Evolutionary conservation across 106 monocot genomes (phyloP).

Genomic region (Dioscorea zingiberensis): DNA sequence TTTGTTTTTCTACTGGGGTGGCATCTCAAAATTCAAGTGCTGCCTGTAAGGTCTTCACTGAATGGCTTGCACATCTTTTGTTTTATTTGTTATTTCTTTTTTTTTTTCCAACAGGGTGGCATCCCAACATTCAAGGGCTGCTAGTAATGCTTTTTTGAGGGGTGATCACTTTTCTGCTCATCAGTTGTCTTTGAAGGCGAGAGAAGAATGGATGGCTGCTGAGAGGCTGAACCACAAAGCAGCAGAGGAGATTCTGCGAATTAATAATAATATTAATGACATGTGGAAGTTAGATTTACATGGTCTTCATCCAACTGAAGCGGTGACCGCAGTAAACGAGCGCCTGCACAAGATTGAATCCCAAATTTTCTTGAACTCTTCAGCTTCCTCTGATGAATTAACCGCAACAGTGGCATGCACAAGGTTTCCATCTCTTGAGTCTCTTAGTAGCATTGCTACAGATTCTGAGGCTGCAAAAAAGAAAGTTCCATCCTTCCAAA

Average conservation of each 20-base stretch:
- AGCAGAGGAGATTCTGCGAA: slow-evolving; percentile 62
- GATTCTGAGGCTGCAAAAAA: slow-evolving; percentile 9
- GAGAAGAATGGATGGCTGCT: slow-evolving; percentile 53
- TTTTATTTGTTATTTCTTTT: background rate
- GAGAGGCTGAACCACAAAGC: slow-evolving; percentile 61
- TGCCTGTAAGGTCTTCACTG: too few species aligned
- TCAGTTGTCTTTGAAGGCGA: slow-evolving; percentile 49
- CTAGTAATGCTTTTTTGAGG: slow-evolving; percentile 71
- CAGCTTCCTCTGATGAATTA: slow-evolving; percentile 18
- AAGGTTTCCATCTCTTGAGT: slow-evolving; percentile 3
- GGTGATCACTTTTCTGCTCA: slow-evolving; percentile 75
- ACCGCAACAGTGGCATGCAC: slow-evolving; percentile 13
- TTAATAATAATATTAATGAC: slow-evolving; percentile 68
- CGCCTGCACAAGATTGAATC: slow-evolving; percentile 59
- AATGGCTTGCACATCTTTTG: too few species aligned
- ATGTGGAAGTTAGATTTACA: slow-evolving; percentile 87
- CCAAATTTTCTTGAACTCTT: slow-evolving; percentile 9
- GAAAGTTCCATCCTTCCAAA: slow-evolving; percentile 16
- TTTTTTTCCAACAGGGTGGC: slow-evolving; percentile 44
- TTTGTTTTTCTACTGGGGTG: too few species aligned
- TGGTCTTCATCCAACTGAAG: slow-evolving; percentile 92
- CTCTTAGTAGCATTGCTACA: slow-evolving; percentile 1
- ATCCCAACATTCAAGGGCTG: slow-evolving; percentile 72
- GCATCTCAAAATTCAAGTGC: too few species aligned
- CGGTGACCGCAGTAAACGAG: slow-evolving; percentile 54